Evolutionary conservation across 306 rosid species (phyloP).

Genomic region (Medicago ruthenica): DNA sequence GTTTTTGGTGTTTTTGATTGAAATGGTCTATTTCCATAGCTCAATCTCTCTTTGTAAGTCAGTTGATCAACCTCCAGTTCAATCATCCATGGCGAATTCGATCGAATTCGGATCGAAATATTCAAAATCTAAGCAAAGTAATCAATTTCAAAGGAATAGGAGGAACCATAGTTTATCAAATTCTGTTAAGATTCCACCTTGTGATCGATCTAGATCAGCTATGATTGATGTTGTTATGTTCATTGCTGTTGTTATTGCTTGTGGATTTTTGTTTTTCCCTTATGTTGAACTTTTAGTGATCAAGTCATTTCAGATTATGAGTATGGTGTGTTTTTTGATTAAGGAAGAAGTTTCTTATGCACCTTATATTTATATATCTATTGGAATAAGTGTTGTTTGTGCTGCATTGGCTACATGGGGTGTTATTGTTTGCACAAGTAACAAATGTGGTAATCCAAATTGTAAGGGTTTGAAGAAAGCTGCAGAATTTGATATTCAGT

Average conservation of each 20-base stretch:
- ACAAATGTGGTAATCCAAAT: slow-evolving; percentile 80
- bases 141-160: slow-evolving; percentile 46
- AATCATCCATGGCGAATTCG: slow-evolving; percentile 64
- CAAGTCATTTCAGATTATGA: slow-evolving; percentile 45
- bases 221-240: slow-evolving; percentile 71
- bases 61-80: slow-evolving; percentile 64
- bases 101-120: slow-evolving; percentile 43
- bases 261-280: slow-evolving; percentile 72
- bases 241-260: slow-evolving; percentile 72
- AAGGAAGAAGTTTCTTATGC: slow-evolving; percentile 74
- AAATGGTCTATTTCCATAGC: slow-evolving; percentile 92
- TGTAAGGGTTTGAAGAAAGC: slow-evolving; percentile 84
- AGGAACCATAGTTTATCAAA: slow-evolving; percentile 51
- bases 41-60: slow-evolving; percentile 96
- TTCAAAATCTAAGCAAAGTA: slow-evolving; percentile 59
- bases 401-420: slow-evolving; percentile 83
- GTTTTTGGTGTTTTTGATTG: slow-evolving; percentile 57
- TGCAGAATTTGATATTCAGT: slow-evolving; percentile 91
- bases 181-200: slow-evolving; percentile 61
- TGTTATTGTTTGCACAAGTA: slow-evolving; percentile 62
- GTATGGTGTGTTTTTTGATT: slow-evolving; percentile 49
- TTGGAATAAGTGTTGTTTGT: slow-evolving; percentile 61
- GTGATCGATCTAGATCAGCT: slow-evolving; percentile 84
- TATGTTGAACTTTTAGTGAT: slow-evolving; percentile 53
- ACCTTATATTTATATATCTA: slow-evolving; percentile 73